Evolutionary conservation across 2,329 filamentous ascomycete species (phyloP), one percentile per base, ranked within the genome.

Genomic region (Aspergillus sp.): DNA sequence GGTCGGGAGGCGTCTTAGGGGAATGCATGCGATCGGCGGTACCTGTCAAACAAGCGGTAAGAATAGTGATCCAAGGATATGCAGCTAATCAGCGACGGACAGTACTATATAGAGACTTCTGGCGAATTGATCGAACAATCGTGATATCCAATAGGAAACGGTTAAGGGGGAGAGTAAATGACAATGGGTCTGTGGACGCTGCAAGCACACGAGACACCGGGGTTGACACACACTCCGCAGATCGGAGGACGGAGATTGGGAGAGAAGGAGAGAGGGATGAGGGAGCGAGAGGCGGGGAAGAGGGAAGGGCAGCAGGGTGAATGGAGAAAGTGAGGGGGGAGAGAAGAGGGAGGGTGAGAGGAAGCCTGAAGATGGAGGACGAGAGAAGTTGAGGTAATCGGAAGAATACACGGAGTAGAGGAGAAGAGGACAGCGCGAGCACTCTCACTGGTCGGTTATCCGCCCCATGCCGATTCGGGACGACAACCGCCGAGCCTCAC

Each of bases 161-260:
- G 19, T 6, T 16, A 31, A 25, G 13, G 19, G 47, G 17, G 11
- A 10, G 17, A 36, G 44, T n/a, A 38, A 17, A 38, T 17, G 34
- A 38, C 11, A 58, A 57, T 55, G 53, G 58, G 51, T 55, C 53
- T 52, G 56, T 50, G 54, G 54, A 46, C 38, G 53, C 52, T 61
- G 59, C 50, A 49, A 50, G 50, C 50, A 54, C 54, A 56, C 47
- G 54, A 55, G 54, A 53, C 49, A 52, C 45, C 16, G 19, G 11
- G 40, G 5, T 6, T 21, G 40, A 13, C 40, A 42, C 40, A 17
- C 16, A 42, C 11, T 20, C 40, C 40, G 54, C 49, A 50, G 63
- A 55, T 49, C 56, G 49, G 58, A 54, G 34, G 45, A 44, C 49
- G 60, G 52, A 36, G 50, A 58, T 47, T 56, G 34, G 36, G 23